These are phyloP conservation scores for Ceratocystis eucalypticola DNA, from an alignment of 2,329 filamentous ascomycete species.

Conservation along the genomic window DNA sequence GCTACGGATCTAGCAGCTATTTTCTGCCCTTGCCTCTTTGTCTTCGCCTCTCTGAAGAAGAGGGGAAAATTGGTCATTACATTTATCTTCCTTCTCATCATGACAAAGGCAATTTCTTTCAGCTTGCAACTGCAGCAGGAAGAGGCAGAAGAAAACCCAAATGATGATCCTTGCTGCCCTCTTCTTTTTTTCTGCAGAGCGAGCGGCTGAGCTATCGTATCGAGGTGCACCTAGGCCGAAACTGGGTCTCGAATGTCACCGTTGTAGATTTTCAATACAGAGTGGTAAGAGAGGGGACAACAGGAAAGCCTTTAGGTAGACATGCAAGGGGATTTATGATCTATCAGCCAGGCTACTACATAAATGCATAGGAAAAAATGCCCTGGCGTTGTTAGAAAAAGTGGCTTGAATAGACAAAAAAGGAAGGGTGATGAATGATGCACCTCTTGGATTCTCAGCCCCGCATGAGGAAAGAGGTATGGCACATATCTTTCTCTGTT, in stretches of 20 bases:
- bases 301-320: background rate
- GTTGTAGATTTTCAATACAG: background rate
- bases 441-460: background rate
- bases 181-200: background rate
- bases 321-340: background rate
- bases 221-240: background rate
- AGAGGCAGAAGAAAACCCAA: background rate
- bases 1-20: background rate
- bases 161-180: background rate
- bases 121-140: constrained; percentile 1
- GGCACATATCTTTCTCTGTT: background rate
- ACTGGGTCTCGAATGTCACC: background rate
- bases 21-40: background rate
- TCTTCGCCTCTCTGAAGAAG: background rate
- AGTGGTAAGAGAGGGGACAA: background rate
- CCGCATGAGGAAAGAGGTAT: background rate
- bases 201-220: constrained; percentile 1
- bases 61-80: background rate
- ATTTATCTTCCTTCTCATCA: background rate
- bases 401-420: background rate
- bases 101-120: constrained; percentile 1
- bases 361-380: background rate
- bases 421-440: background rate
- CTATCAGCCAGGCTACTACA: background rate
- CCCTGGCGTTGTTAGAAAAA: background rate